These are phyloP conservation scores for Lippia alba DNA, from an alignment of 305 asterid species.

Conservation along the genomic window DNA sequence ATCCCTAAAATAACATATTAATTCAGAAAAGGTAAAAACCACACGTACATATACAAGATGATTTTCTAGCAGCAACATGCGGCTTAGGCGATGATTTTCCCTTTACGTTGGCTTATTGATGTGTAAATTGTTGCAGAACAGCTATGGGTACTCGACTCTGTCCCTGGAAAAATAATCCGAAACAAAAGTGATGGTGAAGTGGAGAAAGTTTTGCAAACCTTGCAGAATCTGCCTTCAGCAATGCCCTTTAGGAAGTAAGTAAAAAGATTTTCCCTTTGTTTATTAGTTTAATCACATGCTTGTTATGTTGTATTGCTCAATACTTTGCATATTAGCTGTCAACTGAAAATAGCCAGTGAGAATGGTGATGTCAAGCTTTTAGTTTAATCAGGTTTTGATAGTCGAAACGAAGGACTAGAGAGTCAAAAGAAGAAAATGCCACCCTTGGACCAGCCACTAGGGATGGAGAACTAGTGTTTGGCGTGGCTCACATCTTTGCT, in stretches of 20 bases:
- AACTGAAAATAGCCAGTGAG: not conserved
- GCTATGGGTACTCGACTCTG: constrained; percentile 94
- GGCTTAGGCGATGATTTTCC: constrained; percentile 62
- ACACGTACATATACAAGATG: constrained; percentile 48
- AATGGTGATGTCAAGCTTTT: constrained; percentile 10
- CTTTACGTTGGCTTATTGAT: constrained; percentile 39
- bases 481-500: constrained; percentile 82
- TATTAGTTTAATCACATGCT: constrained; percentile 4
- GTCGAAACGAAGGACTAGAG: constrained; percentile 68
- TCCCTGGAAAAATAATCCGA: constrained; percentile 73
- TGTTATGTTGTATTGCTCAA: constrained; percentile 3
- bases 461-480: constrained; percentile 72
- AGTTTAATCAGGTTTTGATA: constrained; percentile 18
- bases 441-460: constrained; percentile 65
- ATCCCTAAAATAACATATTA: too few species aligned
- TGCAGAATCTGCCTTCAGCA: constrained; percentile 70
- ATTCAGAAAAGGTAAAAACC: too few species aligned
- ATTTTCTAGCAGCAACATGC: constrained; percentile 51
- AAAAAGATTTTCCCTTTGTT: constrained; percentile 4
- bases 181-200: constrained; percentile 80
- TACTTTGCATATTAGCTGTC: constrained; percentile 8
- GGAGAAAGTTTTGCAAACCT: constrained; percentile 78
- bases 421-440: constrained; percentile 70
- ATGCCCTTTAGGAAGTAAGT: constrained; percentile 79
- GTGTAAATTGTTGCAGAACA: constrained; percentile 70